These are phyloP conservation scores for Globisporangium yorkense DNA, from an alignment of 352 stramenopile species.

Conservation along the genomic window DNA sequence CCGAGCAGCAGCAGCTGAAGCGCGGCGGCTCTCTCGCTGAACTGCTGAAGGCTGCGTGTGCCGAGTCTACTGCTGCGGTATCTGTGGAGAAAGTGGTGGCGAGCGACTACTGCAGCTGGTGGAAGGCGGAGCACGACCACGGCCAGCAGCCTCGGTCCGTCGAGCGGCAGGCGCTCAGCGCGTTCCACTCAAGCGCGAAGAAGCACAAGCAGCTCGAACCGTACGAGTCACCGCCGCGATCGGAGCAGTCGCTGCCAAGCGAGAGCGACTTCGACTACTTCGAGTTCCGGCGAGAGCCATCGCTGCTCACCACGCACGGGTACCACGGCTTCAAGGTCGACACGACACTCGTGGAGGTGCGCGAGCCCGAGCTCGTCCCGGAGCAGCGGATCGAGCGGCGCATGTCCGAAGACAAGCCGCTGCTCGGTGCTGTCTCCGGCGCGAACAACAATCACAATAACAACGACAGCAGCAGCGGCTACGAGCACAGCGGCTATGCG, in stretches of 20 bases:
- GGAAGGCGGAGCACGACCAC: neutral
- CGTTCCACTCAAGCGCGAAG: neutral
- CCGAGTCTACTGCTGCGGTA: neutral
- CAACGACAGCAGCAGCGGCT: neutral
- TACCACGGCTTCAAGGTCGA: slow-evolving; percentile 9
- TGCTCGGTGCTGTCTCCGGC: neutral
- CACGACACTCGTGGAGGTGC: slow-evolving; percentile 2
- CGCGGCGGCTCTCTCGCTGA: neutral
- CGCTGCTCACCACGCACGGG: neutral
- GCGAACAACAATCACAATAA: neutral
- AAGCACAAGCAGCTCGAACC: neutral
- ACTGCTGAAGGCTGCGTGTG: neutral
- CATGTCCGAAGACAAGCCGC: slow-evolving; percentile 1
- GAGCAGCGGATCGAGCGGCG: neutral
- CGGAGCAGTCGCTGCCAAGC: slow-evolving; percentile 1
- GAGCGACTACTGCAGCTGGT: slow-evolving; percentile 24
- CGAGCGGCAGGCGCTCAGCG: neutral
- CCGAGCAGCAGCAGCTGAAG: slow-evolving; percentile 1
- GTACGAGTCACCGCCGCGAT: neutral
- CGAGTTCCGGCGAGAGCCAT: slow-evolving; percentile 7
- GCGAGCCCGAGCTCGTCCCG: neutral
- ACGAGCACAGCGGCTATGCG: neutral
- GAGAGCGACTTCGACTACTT: slow-evolving; percentile 7
- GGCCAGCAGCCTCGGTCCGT: neutral
- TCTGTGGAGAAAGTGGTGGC: slow-evolving; percentile 17